These are phyloP conservation scores for Mortierella hygrophila DNA, from an alignment of 192 early-diverging fungal species.

Conservation along the genomic window DNA sequence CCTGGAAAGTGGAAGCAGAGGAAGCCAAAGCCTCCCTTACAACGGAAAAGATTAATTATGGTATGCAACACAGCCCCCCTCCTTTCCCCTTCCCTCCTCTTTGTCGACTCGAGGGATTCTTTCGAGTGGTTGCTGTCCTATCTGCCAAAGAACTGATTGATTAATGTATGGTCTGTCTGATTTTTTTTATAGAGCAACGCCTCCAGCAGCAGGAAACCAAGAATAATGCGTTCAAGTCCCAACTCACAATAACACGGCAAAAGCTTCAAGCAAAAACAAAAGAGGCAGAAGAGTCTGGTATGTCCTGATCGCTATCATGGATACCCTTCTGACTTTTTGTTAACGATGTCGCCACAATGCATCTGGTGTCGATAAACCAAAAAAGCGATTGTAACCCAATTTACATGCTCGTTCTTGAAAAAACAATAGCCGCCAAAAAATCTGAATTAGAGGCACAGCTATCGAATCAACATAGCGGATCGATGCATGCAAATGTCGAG, in stretches of 20 bases:
- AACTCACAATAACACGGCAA: constrained; percentile 19
- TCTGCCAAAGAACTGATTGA: background rate
- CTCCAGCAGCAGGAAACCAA: constrained; percentile 38
- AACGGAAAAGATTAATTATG: constrained; percentile 44
- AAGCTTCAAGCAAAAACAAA: constrained; percentile 24
- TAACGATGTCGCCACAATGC: background rate
- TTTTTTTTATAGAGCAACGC: constrained; percentile 39
- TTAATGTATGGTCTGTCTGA: background rate
- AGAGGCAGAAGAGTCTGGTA: constrained; percentile 33
- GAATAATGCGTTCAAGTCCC: constrained; percentile 26
- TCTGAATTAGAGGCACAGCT: constrained; percentile 29
- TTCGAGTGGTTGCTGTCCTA: background rate
- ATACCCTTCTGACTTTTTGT: background rate
- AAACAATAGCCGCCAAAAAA: constrained; percentile 18
- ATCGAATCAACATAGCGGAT: constrained; percentile 36
- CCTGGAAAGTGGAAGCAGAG: constrained; percentile 41
- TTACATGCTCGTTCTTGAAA: background rate
- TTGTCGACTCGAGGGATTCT: background rate
- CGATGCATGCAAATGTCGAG: constrained; percentile 34
- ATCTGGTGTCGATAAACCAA: too few species aligned
- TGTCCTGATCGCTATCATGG: background rate
- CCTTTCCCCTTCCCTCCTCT: background rate
- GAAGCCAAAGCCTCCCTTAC: constrained; percentile 37
- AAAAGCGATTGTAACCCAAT: background rate
- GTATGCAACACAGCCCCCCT: constrained; percentile 9